phyloP scores from a whole-genome alignment of 139 green algal genomes.

The Nannochloris sp. region DNA sequence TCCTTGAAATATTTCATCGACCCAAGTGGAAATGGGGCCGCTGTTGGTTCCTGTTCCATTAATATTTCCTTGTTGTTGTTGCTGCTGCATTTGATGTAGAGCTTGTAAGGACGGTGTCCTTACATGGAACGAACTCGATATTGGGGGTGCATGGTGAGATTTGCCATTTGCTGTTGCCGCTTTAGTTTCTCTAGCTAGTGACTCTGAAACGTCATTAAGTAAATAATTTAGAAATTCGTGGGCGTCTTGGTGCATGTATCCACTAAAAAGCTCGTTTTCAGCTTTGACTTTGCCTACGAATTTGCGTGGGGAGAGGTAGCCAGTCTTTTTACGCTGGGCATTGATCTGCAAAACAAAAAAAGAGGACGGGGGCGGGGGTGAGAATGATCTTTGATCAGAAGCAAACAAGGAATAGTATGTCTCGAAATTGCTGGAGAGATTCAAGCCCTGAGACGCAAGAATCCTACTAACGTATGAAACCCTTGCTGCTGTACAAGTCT shows the following conservation, averaged over 20 bases:
- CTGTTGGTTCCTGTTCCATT: no score
- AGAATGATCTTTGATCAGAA: no score
- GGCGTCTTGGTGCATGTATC: slow-evolving; percentile 96
- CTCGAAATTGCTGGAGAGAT: background rate
- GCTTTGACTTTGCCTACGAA: slow-evolving; percentile 87
- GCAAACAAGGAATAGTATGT: background rate
- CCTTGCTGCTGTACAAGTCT: background rate
- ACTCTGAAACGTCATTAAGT: slow-evolving; percentile 86
- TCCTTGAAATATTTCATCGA: slow-evolving; percentile 92
- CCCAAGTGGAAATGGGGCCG: slow-evolving; percentile 61
- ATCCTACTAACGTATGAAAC: background rate
- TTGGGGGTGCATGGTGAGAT: background rate
- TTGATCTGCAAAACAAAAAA: slow-evolving; percentile 57
- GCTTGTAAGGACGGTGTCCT: slow-evolving; percentile 18
- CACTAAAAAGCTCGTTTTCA: slow-evolving; percentile 94
- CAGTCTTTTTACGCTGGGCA: slow-evolving; percentile 76
- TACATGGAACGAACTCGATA: background rate
- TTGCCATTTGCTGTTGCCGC: background rate
- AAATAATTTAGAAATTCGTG: slow-evolving; percentile 98
- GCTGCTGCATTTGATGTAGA: slow-evolving; percentile 19
- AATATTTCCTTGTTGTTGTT: no score
- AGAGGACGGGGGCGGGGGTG: no score
- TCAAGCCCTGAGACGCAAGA: no score
- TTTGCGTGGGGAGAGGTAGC: slow-evolving; percentile 76
- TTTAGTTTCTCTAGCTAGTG: slow-evolving; percentile 68